Conservation (phyloP, 768 basidiomycete species). For the Lentinula boryana region DNA sequence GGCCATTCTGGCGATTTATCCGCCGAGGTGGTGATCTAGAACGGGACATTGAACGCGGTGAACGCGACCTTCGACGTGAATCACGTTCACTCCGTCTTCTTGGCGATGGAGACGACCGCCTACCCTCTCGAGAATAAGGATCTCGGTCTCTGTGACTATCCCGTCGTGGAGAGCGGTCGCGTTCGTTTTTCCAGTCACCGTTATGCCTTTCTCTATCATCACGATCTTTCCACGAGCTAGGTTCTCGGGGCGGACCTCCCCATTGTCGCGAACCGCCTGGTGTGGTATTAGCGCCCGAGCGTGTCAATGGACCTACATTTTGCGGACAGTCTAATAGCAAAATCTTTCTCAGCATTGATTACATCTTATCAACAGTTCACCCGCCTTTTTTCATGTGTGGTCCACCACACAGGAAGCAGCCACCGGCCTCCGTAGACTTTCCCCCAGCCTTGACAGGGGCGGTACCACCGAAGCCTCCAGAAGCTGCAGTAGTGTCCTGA, state of each 20-base stretch:
- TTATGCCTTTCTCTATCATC: conserved; percentile 5
- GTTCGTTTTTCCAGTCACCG: conserved; percentile 11
- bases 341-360: not conserved
- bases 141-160: conserved; percentile 15
- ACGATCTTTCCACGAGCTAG: conserved; percentile 29
- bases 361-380: conserved; percentile 6
- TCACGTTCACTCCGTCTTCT: conserved; percentile 14
- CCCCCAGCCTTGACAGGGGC: conserved; percentile 52
- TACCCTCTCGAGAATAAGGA: conserved; percentile 15
- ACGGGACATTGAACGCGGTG: conserved; percentile 20
- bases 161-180: conserved; percentile 11
- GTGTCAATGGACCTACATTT: conserved; percentile 32
- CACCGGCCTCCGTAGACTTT: conserved; percentile 47
- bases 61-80: conserved; percentile 17
- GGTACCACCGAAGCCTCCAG: conserved; percentile 61
- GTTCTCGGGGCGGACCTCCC: conserved; percentile 21
- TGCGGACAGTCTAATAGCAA: conserved; percentile 41
- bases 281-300: conserved; percentile 28
- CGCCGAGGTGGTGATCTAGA: conserved; percentile 21
- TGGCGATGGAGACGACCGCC: conserved; percentile 17
- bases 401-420: conserved; percentile 93
- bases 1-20: conserved; percentile 16
- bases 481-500: conserved; percentile 76
- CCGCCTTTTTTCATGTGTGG: conserved; percentile 89
- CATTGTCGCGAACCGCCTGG: conserved; percentile 24